Evolutionary conservation across 345 rosid species (phyloP).

Genomic region (Boechera stricta): DNA sequence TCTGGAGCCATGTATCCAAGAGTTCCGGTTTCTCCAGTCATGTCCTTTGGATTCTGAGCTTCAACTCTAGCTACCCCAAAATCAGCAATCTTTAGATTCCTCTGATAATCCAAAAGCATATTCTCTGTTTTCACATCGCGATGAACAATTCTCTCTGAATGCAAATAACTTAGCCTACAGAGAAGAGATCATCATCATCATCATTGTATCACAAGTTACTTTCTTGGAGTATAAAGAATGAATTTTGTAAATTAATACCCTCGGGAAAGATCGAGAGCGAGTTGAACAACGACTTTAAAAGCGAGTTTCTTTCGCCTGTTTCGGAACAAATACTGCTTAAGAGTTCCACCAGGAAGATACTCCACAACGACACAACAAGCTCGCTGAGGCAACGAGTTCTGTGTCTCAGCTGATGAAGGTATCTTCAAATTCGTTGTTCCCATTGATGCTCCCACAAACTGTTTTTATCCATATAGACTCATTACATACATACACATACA

Average conservation of each 20-base stretch:
- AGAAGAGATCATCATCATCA: neutral
- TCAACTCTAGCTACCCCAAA: conserved; percentile 99
- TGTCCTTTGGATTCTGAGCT: conserved; percentile 95
- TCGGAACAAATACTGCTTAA: conserved; percentile 81
- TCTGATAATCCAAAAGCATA: conserved; percentile 75
- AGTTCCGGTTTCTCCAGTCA: conserved; percentile 99
- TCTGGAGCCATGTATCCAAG: conserved; percentile 99
- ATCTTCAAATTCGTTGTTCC: conserved; percentile 92
- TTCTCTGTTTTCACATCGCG: conserved; percentile 98
- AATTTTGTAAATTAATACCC: conserved; percentile 59
- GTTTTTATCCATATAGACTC: conserved; percentile 25
- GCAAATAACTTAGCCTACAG: conserved; percentile 91
- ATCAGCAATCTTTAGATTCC: conserved; percentile 93
- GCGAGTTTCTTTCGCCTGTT: conserved; percentile 89
- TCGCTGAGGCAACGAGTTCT: conserved; percentile 59
- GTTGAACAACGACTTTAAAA: conserved; percentile 74
- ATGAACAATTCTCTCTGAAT: conserved; percentile 89
- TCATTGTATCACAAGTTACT: neutral
- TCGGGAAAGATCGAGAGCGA: conserved; percentile 90
- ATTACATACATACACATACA: conserved; percentile 3
- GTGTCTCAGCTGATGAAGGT: conserved; percentile 57
- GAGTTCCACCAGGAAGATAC: conserved; percentile 88
- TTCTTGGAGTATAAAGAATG: conserved; percentile 19
- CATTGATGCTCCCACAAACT: conserved; percentile 97
- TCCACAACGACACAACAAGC: conserved; percentile 98